Percentiles rank a stretch among this genome's conserved stretches.
These are phyloP conservation scores for Neurospora sublineolata DNA, from an alignment of 495 filamentous ascomycete species.

Conservation along the genomic window DNA sequence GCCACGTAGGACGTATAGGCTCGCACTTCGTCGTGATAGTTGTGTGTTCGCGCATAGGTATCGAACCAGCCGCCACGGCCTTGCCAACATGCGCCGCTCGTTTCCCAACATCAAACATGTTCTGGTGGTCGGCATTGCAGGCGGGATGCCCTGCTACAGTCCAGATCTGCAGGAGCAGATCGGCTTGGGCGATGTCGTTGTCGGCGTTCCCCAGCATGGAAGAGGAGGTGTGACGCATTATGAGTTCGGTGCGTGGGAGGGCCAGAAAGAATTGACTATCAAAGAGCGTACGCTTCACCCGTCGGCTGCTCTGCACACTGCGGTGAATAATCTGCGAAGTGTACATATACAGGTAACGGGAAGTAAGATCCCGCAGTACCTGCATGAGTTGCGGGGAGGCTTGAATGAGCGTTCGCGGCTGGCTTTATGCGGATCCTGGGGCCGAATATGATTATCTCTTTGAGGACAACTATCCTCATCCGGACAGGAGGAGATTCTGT, in stretches of 20 bases:
- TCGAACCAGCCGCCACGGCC: conserved; percentile 18
- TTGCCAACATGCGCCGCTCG: conserved; percentile 20
- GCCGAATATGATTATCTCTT: neutral
- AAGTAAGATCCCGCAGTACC: conserved; percentile 10
- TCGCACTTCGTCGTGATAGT: too few relatives aligned
- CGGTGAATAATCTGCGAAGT: conserved; percentile 7
- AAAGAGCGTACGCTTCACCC: conserved; percentile 13
- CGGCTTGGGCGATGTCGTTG: conserved; percentile 16
- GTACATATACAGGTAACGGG: conserved; percentile 4
- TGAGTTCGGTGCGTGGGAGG: conserved; percentile 9
- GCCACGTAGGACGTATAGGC: too few relatives aligned
- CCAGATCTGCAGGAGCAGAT: conserved; percentile 22
- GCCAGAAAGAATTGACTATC: neutral
- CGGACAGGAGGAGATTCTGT: too few relatives aligned
- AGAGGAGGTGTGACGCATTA: conserved; percentile 18
- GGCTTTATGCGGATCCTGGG: neutral
- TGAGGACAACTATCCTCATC: too few relatives aligned
- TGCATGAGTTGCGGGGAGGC: neutral
- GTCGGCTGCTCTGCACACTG: conserved; percentile 12
- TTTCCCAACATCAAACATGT: conserved; percentile 30
- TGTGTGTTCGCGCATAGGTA: neutral
- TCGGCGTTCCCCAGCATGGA: conserved; percentile 6
- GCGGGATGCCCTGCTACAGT: conserved; percentile 15
- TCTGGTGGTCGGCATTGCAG: conserved; percentile 42
- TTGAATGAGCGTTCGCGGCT: neutral